phyloP scores from a whole-genome alignment of 768 basidiomycete genomes.

The Pisolithus tinctorius region DNA sequence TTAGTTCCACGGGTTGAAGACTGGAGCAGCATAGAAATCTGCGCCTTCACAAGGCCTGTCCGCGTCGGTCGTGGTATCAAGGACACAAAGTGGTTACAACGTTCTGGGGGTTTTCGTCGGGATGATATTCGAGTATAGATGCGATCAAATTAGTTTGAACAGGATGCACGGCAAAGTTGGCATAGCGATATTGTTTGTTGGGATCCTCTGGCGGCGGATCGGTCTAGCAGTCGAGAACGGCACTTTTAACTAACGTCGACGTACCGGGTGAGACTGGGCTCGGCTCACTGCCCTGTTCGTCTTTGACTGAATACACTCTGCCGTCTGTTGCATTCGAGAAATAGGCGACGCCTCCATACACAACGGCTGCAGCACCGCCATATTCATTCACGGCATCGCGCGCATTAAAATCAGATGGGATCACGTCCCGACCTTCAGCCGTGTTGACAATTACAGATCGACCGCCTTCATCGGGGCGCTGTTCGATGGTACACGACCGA shows the following conservation, averaged over 20 bases:
- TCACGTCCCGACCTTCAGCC: constrained; percentile 36
- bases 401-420: constrained; percentile 43
- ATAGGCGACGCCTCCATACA: constrained; percentile 39
- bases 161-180: constrained; percentile 53
- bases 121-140: constrained; percentile 64
- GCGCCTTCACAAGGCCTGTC: constrained; percentile 39
- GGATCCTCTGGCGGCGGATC: not conserved
- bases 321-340: constrained; percentile 52
- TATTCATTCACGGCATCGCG: constrained; percentile 57
- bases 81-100: constrained; percentile 44
- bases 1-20: constrained; percentile 46
- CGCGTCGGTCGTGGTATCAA: constrained; percentile 41
- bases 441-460: constrained; percentile 51
- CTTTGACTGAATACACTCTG: constrained; percentile 38
- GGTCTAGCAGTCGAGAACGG: no score
- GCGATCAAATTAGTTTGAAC: constrained; percentile 42
- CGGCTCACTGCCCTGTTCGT: constrained; percentile 23
- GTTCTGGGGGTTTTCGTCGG: constrained; percentile 31
- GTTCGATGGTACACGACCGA: constrained; percentile 49
- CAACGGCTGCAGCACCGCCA: constrained; percentile 52
- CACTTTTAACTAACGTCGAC: constrained; percentile 1
- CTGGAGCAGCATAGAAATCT: constrained; percentile 60
- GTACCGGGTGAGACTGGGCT: constrained; percentile 53
- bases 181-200: constrained; percentile 30
- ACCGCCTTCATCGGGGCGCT: constrained; percentile 46